Percentiles rank a stretch among this genome's conserved stretches.
phyloP scores from a whole-genome alignment of 2,329 filamentous ascomycete genomes.

The Mycosphaerella sp. region DNA sequence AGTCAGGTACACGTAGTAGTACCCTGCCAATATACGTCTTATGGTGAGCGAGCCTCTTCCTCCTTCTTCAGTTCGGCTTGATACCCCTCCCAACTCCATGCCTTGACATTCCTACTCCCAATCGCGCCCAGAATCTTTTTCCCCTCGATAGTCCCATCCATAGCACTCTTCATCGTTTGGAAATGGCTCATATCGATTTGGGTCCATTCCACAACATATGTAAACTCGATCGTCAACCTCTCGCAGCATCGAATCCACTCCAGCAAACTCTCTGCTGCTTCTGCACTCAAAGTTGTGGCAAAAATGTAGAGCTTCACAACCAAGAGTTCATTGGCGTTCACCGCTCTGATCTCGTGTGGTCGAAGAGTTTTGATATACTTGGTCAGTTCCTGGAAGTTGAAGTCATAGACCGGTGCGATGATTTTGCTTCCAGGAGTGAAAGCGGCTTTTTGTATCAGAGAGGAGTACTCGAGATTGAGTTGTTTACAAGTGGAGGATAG shows the following conservation, averaged over 20 bases:
- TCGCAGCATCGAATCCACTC: constrained; percentile 14
- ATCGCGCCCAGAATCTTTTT: constrained; percentile 17
- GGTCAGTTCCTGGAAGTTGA: constrained; percentile 17
- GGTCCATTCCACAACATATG: constrained; percentile 19
- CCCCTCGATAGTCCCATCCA: constrained; percentile 15
- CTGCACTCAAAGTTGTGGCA: not conserved
- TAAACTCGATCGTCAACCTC: constrained; percentile 8
- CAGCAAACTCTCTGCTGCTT: constrained; percentile 6
- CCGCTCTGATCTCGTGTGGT: constrained; percentile 12
- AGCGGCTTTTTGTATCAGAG: constrained; percentile 17
- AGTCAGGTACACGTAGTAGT: too few species aligned
- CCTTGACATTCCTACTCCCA: constrained; percentile 4
- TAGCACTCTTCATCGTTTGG: constrained; percentile 8
- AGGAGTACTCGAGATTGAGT: constrained; percentile 16
- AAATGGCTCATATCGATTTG: constrained; percentile 9
- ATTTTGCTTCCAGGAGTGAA: constrained; percentile 16
- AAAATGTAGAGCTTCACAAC: constrained; percentile 15
- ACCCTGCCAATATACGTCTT: too few species aligned
- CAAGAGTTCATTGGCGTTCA: constrained; percentile 17
- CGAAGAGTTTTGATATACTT: constrained; percentile 14
- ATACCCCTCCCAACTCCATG: constrained; percentile 15
- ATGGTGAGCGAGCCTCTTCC: not conserved
- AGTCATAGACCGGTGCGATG: constrained; percentile 16
- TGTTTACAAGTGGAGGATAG: constrained; percentile 16
- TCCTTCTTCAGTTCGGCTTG: not conserved